Evolutionary conservation across 768 basidiomycete species (phyloP), one percentile per base, ranked within the genome.

Genomic region (Psilocybe tampanensis): DNA sequence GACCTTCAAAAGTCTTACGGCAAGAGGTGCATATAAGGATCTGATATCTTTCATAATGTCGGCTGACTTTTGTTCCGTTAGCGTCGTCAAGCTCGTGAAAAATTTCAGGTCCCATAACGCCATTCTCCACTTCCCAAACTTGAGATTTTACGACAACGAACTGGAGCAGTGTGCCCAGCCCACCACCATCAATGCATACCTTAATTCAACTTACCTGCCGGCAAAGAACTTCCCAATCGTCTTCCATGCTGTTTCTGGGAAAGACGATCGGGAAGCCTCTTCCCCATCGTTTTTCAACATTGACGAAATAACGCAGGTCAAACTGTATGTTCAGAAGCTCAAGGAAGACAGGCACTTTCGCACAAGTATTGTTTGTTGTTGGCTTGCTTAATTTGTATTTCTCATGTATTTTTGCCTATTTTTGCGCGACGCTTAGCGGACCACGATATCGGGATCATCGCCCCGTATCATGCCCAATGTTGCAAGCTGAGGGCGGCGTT

Each of bases 231-330:
- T 87, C 68, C 86, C 88, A 0, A 69, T 89, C 41, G 68, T 89
- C 1, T 87, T 89, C 69, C 83, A 88, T 64, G 76, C 80, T 2
- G 71, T 88, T 12, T 62, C 71, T 15, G 88, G 88, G 17, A 81
- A 81, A 60, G 86, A 90, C 62, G 79, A 81, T 22, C 79, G 86
- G n/a, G 87, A 90, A 63, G 79, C 81, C 2, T 77, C 80, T 0
- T 88, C 87, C 0, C 88, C 87, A 1, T 89, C 86, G 0, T 89
- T 86, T 68, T 89, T 89, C 74, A 90, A 90, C 56, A 78, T 83
- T 34, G 78, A 83, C 24, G 87, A 89, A 60, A 76, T 75, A 0
- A 64, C 79, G 0, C 78, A 81, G 44, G 83, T 88, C 44, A 82
- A 80, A 60, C 60, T 64, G 0, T 89, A 88, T 56, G 70, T 80